Evolutionary conservation across 805 yeast genomes (phyloP).

Genomic region (Zygotorulaspora chibaensis): DNA sequence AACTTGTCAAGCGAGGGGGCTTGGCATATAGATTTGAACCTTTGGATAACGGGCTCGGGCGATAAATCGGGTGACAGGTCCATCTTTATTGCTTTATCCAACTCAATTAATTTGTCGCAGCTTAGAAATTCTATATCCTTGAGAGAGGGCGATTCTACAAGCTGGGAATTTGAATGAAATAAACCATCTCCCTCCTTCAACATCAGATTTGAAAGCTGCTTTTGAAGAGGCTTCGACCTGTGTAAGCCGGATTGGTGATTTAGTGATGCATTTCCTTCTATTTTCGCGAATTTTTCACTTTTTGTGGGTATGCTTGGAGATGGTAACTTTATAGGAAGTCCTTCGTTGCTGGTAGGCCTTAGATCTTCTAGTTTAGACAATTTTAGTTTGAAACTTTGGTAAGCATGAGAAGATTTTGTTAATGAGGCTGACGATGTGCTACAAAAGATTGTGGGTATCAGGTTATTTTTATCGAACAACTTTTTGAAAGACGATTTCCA

Average conservation of each 20-base stretch:
- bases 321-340: conserved; percentile 16
- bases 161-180: neutral
- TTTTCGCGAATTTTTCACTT: neutral
- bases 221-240: conserved; percentile 22
- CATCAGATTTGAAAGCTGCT: conserved; percentile 13
- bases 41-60: conserved; percentile 7
- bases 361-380: conserved; percentile 16
- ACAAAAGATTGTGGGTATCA: conserved; percentile 5
- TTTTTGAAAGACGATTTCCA: conserved; percentile 24
- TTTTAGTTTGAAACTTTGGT: conserved; percentile 17
- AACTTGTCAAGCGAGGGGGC: conserved; percentile 14
- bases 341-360: conserved; percentile 11
- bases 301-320: neutral
- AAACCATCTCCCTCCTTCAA: conserved; percentile 3
- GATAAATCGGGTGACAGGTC: conserved; percentile 16
- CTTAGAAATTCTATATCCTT: conserved; percentile 24
- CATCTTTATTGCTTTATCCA: conserved; percentile 25
- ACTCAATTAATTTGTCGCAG: conserved; percentile 24
- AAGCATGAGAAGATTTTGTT: conserved; percentile 17
- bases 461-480: conserved; percentile 13
- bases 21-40: conserved; percentile 18
- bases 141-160: conserved; percentile 12
- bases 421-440: conserved; percentile 12
- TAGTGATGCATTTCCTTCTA: neutral
- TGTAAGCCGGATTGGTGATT: conserved; percentile 9